Percentiles rank a stretch among this genome's conserved stretches.
Evolutionary conservation across 2,329 filamentous ascomycete genomes (phyloP).

Genomic region (Diaporthe australafricana): DNA sequence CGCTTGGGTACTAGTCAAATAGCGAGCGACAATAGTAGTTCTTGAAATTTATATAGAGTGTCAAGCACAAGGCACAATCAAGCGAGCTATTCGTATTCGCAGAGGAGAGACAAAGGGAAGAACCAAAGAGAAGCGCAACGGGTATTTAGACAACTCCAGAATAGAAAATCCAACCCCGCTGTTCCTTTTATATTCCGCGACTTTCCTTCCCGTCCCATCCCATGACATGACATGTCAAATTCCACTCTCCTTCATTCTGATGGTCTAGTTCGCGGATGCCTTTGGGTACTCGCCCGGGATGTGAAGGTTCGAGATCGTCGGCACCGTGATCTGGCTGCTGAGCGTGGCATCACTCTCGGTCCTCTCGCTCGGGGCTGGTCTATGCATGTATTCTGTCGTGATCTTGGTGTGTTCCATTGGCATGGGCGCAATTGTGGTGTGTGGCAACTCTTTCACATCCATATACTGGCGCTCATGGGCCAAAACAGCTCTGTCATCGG

Average conservation of each 20-base stretch:
- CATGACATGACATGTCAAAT: neutral
- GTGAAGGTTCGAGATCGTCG: conserved; percentile 73
- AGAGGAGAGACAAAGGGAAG: neutral
- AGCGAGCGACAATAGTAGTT: neutral
- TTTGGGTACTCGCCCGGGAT: conserved; percentile 76
- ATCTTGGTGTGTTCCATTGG: neutral
- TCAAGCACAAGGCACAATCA: neutral
- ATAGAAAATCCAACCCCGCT: neutral
- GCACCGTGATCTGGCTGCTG: conserved; percentile 45
- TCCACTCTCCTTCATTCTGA: neutral
- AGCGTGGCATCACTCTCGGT: conserved; percentile 36
- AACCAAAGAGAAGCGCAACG: conserved; percentile 8
- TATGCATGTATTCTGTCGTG: neutral
- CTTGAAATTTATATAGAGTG: neutral
- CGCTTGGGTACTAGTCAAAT: neutral
- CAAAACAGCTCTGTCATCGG: conserved; percentile 1
- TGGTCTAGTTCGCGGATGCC: conserved; percentile 24
- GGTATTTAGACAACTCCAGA: conserved; percentile 31
- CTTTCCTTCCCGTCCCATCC: neutral
- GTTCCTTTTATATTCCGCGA: neutral
- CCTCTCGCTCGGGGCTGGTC: conserved; percentile 33
- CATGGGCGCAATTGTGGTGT: neutral
- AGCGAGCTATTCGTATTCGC: neutral
- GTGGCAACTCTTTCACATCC: conserved; percentile 15
- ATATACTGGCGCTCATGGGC: neutral